These are phyloP conservation scores for Plasmodium reichenowi DNA, from an alignment of 169 alveolate genomes.

Conservation along the genomic window DNA sequence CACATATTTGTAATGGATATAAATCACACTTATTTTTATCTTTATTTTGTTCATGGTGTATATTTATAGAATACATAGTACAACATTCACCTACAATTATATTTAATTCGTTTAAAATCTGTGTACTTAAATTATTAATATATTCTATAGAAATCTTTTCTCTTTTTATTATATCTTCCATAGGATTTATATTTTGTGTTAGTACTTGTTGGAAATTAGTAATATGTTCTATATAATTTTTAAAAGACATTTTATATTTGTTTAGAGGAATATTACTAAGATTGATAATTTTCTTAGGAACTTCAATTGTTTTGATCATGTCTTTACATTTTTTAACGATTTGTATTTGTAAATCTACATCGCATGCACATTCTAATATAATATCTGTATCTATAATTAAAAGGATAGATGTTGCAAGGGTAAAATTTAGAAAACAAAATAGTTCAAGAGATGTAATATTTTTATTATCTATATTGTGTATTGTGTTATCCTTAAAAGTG, in stretches of 20 bases:
- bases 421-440: conserved; percentile 4
- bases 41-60: not conserved
- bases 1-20: conserved; percentile 22
- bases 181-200: not conserved
- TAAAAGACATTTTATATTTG: conserved; percentile 25
- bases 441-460: conserved; percentile 39
- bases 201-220: conserved; percentile 14
- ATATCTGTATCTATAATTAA: conserved; percentile 34
- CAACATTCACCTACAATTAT: too few species aligned
- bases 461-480: not conserved
- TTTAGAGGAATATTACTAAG: not conserved
- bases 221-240: conserved; percentile 5
- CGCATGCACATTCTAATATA: not conserved
- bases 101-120: conserved; percentile 20
- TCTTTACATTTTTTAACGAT: conserved; percentile 41
- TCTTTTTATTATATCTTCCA: not conserved
- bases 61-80: not conserved
- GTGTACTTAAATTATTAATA: conserved; percentile 8
- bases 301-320: conserved; percentile 14
- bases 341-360: conserved; percentile 21
- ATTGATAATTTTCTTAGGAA: conserved; percentile 23
- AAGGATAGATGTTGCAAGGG: conserved; percentile 14
- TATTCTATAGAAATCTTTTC: not conserved
- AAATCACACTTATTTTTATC: conserved; percentile 9
- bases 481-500: not conserved